These are phyloP conservation scores for Isochrysis galbana DNA, from an alignment of 78 protist species.

Conservation along the genomic window DNA sequence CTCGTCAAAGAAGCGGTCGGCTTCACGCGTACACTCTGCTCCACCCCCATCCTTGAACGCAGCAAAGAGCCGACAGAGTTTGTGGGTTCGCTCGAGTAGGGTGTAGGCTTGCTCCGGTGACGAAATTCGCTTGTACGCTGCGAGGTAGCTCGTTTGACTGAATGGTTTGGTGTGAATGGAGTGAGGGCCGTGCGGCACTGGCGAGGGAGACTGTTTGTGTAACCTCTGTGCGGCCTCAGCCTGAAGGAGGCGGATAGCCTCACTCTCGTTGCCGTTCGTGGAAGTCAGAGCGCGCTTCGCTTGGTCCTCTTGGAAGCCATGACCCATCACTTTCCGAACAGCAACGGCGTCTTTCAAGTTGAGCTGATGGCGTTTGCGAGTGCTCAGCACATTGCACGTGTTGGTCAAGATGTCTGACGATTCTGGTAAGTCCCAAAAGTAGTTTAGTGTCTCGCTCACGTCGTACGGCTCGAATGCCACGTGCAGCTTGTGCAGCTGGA, in stretches of 20 bases:
- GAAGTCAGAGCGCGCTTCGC: background rate
- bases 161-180: background rate
- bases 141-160: background rate
- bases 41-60: background rate
- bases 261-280: background rate
- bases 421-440: background rate
- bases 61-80: background rate
- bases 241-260: background rate
- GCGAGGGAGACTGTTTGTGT: background rate
- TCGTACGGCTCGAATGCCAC: background rate
- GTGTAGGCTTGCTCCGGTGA: background rate
- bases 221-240: too few species aligned
- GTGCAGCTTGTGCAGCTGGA: background rate
- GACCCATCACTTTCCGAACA: background rate
- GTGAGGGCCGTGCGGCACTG: background rate
- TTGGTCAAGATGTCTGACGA: background rate
- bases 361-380: background rate
- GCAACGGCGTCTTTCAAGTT: background rate
- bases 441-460: background rate
- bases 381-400: background rate
- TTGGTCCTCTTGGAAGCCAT: background rate
- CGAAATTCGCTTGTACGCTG: background rate
- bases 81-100: background rate
- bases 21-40: background rate
- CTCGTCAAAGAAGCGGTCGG: background rate